Conservation (phyloP, 305 asterid species). For the Plantago lanceolata region DNA sequence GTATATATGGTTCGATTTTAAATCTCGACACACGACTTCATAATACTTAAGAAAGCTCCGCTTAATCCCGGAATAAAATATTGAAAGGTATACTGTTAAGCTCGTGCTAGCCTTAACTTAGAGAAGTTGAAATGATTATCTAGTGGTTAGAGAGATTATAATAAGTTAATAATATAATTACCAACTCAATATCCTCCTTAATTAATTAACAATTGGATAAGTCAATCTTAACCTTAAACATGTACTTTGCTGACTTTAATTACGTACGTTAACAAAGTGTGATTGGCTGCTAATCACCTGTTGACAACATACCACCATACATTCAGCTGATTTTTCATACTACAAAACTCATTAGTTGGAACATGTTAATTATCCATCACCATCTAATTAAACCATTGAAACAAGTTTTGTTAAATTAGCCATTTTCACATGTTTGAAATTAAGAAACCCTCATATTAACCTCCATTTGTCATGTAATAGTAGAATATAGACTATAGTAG, state of each 20-base stretch:
- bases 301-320: constrained; percentile 29
- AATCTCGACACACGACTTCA: too few species aligned
- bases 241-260: constrained; percentile 27
- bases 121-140: constrained; percentile 2
- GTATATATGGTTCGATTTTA: too few species aligned
- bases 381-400: background rate
- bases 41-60: too few species aligned
- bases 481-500: background rate
- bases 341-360: background rate
- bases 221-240: constrained; percentile 40
- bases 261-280: constrained; percentile 10
- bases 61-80: background rate
- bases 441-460: background rate
- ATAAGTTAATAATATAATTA: constrained; percentile 10
- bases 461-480: background rate
- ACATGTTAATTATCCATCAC: constrained; percentile 3
- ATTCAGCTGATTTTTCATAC: background rate
- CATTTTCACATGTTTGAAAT: background rate
- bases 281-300: constrained; percentile 34
- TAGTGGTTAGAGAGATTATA: constrained; percentile 11
- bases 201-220: background rate
- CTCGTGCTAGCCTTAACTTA: background rate
- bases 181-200: background rate
- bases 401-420: background rate
- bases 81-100: background rate